Base-by-base conservation (phyloP, 257 asterid species). In the Thymus mandschuricus region DNA sequence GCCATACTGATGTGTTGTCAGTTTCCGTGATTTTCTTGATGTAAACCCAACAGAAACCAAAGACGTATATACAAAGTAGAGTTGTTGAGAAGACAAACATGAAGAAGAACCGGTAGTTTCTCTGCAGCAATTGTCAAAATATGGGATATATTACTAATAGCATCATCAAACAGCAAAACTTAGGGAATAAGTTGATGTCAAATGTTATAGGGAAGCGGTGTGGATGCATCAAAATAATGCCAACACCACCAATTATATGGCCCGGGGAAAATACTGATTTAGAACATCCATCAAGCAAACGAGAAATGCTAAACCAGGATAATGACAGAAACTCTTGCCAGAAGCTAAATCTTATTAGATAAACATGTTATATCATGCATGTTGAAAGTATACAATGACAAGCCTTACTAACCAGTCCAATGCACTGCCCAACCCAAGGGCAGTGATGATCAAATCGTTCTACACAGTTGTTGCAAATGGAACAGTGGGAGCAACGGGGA, bases 361-460 rank as follows among this genome's bases (percentile, higher is more conserved):
- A 43, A 10, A 51, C 33, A 57, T n/a, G 21, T 50, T 50, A 58
- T n/a, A n/a, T 34, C 59, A 8, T 8, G 45, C n/a, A 7, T 34
- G 21, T 27, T 27, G 11, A 62, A 34, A 63, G 7, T 51, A 10
- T 65, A 21, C 9, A 33, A 31, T 69, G 31, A 34, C 52, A 15
- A 43, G 60, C 57, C 29, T 44, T 59, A 60, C 90, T 87, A 75
- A 93, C 98, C 96, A 86, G 85, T 60, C 98, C 97, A 75, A 93
- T 89, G 83, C 98, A 93, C 75, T 93, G 98, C 38, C 98, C 98
- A 55, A 93, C 98, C 98, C 98, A 93, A 60, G 98, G 98, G 81
- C 97, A 93, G 81, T 91, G 98, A 75, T 91, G 97, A 80, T 93
- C 97, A 82, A 93, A 93, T 77, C 96, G 75, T 74, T 91, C 98